phyloP scores from a whole-genome alignment of 805 yeast genomes.

The Candida nitratophila region DNA sequence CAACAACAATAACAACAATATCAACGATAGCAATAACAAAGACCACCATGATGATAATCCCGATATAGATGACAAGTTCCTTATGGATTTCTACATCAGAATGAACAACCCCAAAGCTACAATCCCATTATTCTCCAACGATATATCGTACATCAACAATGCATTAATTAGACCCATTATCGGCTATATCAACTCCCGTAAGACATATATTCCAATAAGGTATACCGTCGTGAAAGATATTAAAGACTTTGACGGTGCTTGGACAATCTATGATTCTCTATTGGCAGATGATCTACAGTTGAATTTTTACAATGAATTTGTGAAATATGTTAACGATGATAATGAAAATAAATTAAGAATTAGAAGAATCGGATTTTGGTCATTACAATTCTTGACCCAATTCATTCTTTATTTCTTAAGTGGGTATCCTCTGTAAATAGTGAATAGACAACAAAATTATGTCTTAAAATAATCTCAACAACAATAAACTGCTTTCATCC shows the following conservation, averaged over 20 bases:
- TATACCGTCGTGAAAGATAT: conserved; percentile 76
- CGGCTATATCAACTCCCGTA: conserved; percentile 85
- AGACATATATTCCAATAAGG: conserved; percentile 81
- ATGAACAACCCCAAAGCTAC: conserved; percentile 83
- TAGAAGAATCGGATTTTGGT: conserved; percentile 88
- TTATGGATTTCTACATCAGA: conserved; percentile 72
- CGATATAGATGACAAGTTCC: conserved; percentile 29
- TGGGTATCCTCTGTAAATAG: background rate
- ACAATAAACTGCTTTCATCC: too few species aligned
- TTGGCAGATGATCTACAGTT: conserved; percentile 87
- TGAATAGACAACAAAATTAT: too few species aligned
- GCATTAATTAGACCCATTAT: conserved; percentile 93
- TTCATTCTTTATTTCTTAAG: conserved; percentile 40
- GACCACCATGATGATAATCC: too few species aligned
- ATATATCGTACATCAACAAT: conserved; percentile 82
- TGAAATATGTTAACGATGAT: conserved; percentile 82
- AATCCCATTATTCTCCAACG: conserved; percentile 83
- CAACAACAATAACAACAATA: too few species aligned
- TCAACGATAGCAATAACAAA: background rate
- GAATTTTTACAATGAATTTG: conserved; percentile 88
- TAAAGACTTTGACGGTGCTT: conserved; percentile 86
- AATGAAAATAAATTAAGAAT: conserved; percentile 64
- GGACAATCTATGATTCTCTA: conserved; percentile 91
- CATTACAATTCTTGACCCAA: conserved; percentile 78
- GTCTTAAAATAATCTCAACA: too few species aligned